These are phyloP conservation scores for Fusarium dimerum DNA, from an alignment of 2,329 filamentous ascomycete genomes.

Conservation along the genomic window DNA sequence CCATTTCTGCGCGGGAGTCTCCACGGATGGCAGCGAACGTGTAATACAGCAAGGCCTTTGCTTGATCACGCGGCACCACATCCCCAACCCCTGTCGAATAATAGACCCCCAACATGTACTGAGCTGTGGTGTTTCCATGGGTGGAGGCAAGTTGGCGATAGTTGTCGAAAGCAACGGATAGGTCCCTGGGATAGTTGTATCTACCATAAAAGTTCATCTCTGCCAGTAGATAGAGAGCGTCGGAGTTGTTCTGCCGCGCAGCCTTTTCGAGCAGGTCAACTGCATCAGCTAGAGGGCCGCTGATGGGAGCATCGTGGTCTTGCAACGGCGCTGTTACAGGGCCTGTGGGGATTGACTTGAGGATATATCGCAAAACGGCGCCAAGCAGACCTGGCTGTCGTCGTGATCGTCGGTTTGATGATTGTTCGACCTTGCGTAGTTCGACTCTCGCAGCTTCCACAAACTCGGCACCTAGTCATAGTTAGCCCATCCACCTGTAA, in stretches of 20 bases:
- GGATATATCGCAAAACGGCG: slow-evolving; percentile 43
- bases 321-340: slow-evolving; percentile 49
- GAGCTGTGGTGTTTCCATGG: slow-evolving; percentile 86
- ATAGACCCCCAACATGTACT: slow-evolving; percentile 95
- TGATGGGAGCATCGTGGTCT: slow-evolving; percentile 35
- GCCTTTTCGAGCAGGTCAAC: slow-evolving; percentile 55
- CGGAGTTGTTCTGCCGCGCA: slow-evolving; percentile 63
- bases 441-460: slow-evolving; percentile 54
- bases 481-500: slow-evolving; percentile 12
- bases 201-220: slow-evolving; percentile 98
- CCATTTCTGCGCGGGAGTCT: slow-evolving; percentile 89
- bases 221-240: slow-evolving; percentile 86
- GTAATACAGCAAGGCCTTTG: slow-evolving; percentile 89
- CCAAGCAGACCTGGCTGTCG: slow-evolving; percentile 47
- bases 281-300: slow-evolving; percentile 50
- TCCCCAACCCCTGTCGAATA: slow-evolving; percentile 90
- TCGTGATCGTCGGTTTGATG: slow-evolving; percentile 44
- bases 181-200: slow-evolving; percentile 82
- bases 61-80: slow-evolving; percentile 81
- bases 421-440: slow-evolving; percentile 50
- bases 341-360: slow-evolving; percentile 52
- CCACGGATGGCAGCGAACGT: slow-evolving; percentile 87
- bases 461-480: slow-evolving; percentile 49
- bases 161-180: slow-evolving; percentile 74
- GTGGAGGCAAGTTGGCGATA: slow-evolving; percentile 76